Evolutionary conservation across 257 asterid species (phyloP), one percentile per base, ranked within the genome.

Genomic region (Henckelia pumila): DNA sequence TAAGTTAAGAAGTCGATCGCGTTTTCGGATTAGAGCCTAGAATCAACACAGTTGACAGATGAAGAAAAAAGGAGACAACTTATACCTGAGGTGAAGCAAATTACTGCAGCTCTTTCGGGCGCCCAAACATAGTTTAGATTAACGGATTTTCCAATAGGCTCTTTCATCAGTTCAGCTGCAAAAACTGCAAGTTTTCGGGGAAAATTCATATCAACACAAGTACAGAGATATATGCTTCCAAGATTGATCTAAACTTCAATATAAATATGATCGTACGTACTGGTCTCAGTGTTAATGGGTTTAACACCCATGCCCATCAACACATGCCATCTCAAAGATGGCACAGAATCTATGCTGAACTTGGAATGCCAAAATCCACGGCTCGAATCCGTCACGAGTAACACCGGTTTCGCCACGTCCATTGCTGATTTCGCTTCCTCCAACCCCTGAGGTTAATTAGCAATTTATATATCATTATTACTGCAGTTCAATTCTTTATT

Each of bases 371-470:
- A 93, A 67, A 59, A 77, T 47, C 86, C 85, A 49, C 24, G 72
- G 76, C 82, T 80, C 8, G 87, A 77, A 66, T 90, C 95, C 0
- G 91, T 84, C 59, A 81, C 94, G 50, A 93, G 67, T 69, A 90
- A 66, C 6, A 78, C 81, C 14, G 96, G 94, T 32, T 59, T 76
- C 56, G 79, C 94, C 64, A 88, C 80, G 59, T 86, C 88, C 89
- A 86, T 78, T 5, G 98, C 98, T n/a, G 79, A 76, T 49, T 75
- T 85, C 19, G 96, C 95, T 83, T 93, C 98, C 65, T 89, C 95
- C 77, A 82, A 77, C 72, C 98, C 85, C 96, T 91, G 58, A 35
- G 24, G 21, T 66, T n/a, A n/a, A n/a, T n/a, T 30, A 71, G 64
- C 65, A 35, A 28, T 28, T 3, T 28, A 28, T 28, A 28, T 6